Evolutionary conservation across 2,329 filamentous ascomycete genomes (phyloP).

Genomic region (Talaromyces sp.): DNA sequence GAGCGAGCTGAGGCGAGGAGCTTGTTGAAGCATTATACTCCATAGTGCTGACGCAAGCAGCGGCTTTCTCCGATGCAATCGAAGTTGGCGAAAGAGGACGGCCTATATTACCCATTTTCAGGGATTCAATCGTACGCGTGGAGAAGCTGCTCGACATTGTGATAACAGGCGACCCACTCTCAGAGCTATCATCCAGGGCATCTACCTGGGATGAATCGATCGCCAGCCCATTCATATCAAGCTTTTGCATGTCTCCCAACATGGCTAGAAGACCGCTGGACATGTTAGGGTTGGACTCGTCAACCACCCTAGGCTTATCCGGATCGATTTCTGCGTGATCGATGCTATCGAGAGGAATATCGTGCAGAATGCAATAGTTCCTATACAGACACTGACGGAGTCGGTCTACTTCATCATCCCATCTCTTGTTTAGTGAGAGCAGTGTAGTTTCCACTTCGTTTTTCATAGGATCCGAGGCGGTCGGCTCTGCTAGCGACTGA

Average conservation of each 20-base stretch:
- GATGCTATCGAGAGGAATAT: constrained; percentile 15
- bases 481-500: constrained; percentile 13
- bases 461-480: constrained; percentile 20
- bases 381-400: constrained; percentile 40
- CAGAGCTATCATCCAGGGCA: constrained; percentile 5
- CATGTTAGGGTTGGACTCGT: constrained; percentile 36
- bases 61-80: constrained; percentile 11
- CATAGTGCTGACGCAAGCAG: constrained; percentile 11
- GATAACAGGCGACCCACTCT: constrained; percentile 8
- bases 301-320: constrained; percentile 18
- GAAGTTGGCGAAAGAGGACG: constrained; percentile 24
- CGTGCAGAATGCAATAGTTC: constrained; percentile 39
- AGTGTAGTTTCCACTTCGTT: constrained; percentile 39
- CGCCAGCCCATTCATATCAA: constrained; percentile 26
- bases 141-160: constrained; percentile 10
- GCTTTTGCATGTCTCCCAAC: constrained; percentile 29
- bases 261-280: constrained; percentile 33
- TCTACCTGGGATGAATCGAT: constrained; percentile 5
- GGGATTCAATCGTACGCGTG: constrained; percentile 7
- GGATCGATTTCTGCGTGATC: constrained; percentile 11
- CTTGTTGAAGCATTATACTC: constrained; percentile 18
- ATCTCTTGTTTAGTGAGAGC: constrained; percentile 37
- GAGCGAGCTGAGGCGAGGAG: constrained; percentile 21
- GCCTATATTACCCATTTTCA: constrained; percentile 2
- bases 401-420: constrained; percentile 39